phyloP scores from a whole-genome alignment of 73 alveolate species.

The Blepharisma japonicum region DNA sequence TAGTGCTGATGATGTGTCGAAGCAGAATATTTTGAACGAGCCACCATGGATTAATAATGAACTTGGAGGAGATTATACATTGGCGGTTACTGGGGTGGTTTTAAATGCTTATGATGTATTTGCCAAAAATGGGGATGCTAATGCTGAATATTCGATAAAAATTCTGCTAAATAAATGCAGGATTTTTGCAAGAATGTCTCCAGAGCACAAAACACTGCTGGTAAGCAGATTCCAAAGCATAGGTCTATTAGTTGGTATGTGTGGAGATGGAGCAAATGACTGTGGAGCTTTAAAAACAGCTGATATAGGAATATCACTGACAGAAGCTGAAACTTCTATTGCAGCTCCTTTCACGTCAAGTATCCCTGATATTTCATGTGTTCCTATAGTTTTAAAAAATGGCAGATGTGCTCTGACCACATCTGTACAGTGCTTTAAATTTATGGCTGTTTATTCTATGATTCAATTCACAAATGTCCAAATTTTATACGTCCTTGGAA shows the following conservation, averaged over 20 bases:
- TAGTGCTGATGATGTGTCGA: not conserved
- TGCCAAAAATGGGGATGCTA: not conserved
- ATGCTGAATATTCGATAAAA: not conserved
- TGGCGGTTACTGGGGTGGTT: constrained; percentile 38
- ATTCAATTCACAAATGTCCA: constrained; percentile 52
- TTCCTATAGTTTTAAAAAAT: constrained; percentile 40
- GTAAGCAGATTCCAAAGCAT: constrained; percentile 28
- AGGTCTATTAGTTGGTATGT: constrained; percentile 43
- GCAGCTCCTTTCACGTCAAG: constrained; percentile 74
- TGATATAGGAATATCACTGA: constrained; percentile 66
- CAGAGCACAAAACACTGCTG: constrained; percentile 45
- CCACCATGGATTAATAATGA: constrained; percentile 19
- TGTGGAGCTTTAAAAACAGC: constrained; percentile 68
- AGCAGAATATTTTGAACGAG: not conserved
- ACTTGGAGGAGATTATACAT: constrained; percentile 6
- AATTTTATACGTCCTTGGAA: constrained; percentile 23
- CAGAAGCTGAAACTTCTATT: constrained; percentile 73
- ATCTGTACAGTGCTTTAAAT: constrained; percentile 54
- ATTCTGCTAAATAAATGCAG: constrained; percentile 24
- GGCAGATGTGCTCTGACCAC: constrained; percentile 66
- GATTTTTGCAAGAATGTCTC: constrained; percentile 49
- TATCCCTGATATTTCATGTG: constrained; percentile 49
- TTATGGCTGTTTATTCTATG: constrained; percentile 61
- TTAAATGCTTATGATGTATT: not conserved
- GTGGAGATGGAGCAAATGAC: constrained; percentile 81